phyloP scores from a whole-genome alignment of 306 rosid genomes.

The Corylus heterophylla region DNA sequence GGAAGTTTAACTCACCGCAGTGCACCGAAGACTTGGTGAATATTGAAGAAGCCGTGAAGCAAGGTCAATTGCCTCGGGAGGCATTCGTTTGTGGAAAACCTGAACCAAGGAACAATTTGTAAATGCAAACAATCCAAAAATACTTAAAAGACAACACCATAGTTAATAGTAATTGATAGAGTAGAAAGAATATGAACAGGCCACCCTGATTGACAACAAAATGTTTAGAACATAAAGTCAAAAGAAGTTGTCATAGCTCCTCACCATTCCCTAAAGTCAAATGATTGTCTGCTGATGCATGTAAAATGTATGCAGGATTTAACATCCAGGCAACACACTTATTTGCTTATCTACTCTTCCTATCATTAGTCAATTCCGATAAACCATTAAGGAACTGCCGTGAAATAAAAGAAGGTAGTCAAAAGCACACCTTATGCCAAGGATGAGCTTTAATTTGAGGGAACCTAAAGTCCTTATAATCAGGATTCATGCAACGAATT shows the following conservation, averaged over 20 bases:
- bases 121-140: conserved; percentile 22
- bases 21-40: conserved; percentile 93
- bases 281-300: neutral
- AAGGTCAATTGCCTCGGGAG: conserved; percentile 98
- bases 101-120: conserved; percentile 35
- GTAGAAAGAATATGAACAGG: neutral
- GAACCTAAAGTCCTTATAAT: conserved; percentile 87
- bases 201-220: neutral
- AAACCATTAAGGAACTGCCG: neutral
- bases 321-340: neutral
- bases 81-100: conserved; percentile 95
- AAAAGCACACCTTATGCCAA: conserved; percentile 87
- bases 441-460: conserved; percentile 98
- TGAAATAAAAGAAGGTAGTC: neutral
- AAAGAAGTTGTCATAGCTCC: neutral
- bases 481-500: conserved; percentile 96
- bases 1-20: conserved; percentile 64
- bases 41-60: conserved; percentile 97
- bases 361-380: neutral
- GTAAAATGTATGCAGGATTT: neutral
- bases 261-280: neutral
- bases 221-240: neutral
- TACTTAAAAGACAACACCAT: neutral
- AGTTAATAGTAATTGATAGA: neutral
- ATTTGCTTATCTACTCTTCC: neutral